Base-by-base conservation (phyloP, 345 rosid species). In the Streptanthus diversifolius region DNA sequence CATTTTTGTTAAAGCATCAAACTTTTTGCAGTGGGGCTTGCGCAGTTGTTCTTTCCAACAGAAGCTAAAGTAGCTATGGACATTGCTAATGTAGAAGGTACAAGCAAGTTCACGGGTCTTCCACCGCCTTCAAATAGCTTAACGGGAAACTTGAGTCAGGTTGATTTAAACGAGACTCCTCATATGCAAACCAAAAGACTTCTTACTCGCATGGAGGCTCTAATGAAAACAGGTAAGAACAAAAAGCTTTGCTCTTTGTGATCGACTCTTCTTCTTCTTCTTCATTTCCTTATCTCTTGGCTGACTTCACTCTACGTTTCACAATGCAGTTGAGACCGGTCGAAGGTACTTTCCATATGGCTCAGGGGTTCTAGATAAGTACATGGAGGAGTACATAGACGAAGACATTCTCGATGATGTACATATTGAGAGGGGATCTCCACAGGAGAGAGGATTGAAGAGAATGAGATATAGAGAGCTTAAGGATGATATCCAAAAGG, bases 51-150 rank as follows among this genome's bases (percentile, higher is more conserved):
- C 77, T 95, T 95, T 80, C 99, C 99, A 18, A 75, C 86, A 18
- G 98, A 95, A 82, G 98, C 99, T 59, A 90, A 88, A 86, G 79
- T 95, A 59, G 99, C 95, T 44, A 90, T 91, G 96, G 90, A 91
- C 81, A 88, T 85, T 57, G 99, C 92, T 14, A 76, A 88, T 69
- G 88, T 90, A 59, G 87, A 83, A 82, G 90, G 85, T 69, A 83
- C 93, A 41, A 68, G 76, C 22, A 93, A 87, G 81, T 87, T 85
- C 73, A 72, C 90, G 10, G 93, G 91, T 41, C 75, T 85, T 60
- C 68, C 85, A 72, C 62, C 40, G 4, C 77, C 83, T 39, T 68
- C 81, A 56, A 88, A 82, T 73, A 85, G 86, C 64, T 83, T 88
- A 13, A 83, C 40, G 22, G 89, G 93, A 67, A 90, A 80, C 82